Percentiles rank a stretch among this genome's conserved stretches.
Conservation (phyloP, 2,329 filamentous ascomycete genomes). For the Diaporthe ampelina region DNA sequence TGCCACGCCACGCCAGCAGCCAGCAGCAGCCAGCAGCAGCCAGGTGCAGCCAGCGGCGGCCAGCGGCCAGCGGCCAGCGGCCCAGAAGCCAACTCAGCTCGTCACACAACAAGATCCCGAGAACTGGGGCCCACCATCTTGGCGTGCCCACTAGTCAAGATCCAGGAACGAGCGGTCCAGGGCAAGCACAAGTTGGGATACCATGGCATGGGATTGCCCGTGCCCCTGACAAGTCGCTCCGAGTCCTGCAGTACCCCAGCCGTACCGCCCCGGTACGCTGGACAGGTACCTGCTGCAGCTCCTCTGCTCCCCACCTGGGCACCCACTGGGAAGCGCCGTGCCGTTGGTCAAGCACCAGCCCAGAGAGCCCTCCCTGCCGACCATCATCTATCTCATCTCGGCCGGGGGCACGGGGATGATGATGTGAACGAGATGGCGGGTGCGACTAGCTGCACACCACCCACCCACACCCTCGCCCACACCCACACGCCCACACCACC, state of each 20-base stretch:
- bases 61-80: constrained; percentile 13
- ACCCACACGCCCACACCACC: constrained; percentile 1
- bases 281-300: neutral
- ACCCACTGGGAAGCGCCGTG: constrained; percentile 25
- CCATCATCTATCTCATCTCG: constrained; percentile 34
- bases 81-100: constrained; percentile 25
- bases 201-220: constrained; percentile 26
- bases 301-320: neutral
- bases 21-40: neutral
- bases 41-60: neutral
- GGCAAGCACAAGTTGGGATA: constrained; percentile 24
- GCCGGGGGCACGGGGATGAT: constrained; percentile 30
- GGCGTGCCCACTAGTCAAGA: constrained; percentile 33
- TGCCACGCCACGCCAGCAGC: constrained; percentile 23
- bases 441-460: constrained; percentile 29
- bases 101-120: constrained; percentile 31
- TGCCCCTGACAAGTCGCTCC: constrained; percentile 29
- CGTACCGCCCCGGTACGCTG: constrained; percentile 18
- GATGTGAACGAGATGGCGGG: constrained; percentile 33
- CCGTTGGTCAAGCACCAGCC: constrained; percentile 31
- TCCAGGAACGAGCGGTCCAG: constrained; percentile 30
- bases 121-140: constrained; percentile 29
- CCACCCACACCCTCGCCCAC: neutral
- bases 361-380: constrained; percentile 25
- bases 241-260: constrained; percentile 24